A percentile compares a stretch with the other conserved stretches of the same genome.
These are phyloP conservation scores for Nitzschia palea DNA, from an alignment of 108 stramenopile genomes.

Conservation along the genomic window DNA sequence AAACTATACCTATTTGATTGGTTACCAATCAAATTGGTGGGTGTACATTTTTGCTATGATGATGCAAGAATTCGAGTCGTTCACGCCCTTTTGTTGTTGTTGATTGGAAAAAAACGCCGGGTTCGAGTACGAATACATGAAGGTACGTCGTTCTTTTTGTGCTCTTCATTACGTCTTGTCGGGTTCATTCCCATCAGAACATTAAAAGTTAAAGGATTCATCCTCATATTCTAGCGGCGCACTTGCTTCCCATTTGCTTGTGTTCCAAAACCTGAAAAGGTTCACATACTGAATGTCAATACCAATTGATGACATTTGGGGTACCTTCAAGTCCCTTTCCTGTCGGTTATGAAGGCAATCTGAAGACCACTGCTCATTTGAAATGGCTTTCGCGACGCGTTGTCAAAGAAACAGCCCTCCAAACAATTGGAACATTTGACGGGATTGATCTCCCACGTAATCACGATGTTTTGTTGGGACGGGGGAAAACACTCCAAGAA, in stretches of 20 bases:
- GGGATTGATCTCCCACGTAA: constrained; percentile 9
- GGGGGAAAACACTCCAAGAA: constrained; percentile 25
- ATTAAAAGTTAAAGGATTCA: background rate
- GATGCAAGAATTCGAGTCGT: background rate
- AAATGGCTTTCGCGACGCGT: constrained; percentile 2
- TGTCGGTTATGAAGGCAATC: constrained; percentile 4
- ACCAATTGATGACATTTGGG: constrained; percentile 14
- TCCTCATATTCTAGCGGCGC: background rate
- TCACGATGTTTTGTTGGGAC: constrained; percentile 30
- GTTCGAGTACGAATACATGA: constrained; percentile 6
- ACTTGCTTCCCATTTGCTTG: background rate
- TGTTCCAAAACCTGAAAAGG: background rate
- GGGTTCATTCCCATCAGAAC: background rate
- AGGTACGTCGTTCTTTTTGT: background rate
- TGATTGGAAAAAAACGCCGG: background rate
- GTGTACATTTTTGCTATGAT: constrained; percentile 12
- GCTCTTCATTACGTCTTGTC: background rate
- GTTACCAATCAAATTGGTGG: background rate
- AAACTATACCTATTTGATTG: background rate
- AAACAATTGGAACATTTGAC: background rate
- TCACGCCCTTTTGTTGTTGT: background rate
- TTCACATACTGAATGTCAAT: constrained; percentile 13
- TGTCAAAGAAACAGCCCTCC: background rate
- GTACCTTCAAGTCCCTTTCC: background rate
- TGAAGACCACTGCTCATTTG: background rate